Conservation (phyloP, 2,329 filamentous ascomycete genomes). For the Emmonsia crescens region DNA sequence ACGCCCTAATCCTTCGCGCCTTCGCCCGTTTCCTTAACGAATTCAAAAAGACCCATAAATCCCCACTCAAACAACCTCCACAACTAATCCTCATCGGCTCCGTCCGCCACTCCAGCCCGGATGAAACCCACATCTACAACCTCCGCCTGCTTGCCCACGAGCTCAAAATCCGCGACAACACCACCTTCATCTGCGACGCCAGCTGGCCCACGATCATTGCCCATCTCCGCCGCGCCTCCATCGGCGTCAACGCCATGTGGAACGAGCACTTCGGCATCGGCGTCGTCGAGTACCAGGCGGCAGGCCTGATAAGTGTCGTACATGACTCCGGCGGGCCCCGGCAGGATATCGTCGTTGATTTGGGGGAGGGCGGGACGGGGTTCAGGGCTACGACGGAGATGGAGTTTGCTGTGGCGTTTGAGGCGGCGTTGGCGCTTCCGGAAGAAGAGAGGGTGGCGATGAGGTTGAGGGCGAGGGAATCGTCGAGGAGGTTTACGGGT, state of each 20-base stretch:
- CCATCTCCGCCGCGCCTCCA: constrained; percentile 62
- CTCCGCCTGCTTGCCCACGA: constrained; percentile 78
- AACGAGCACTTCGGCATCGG: constrained; percentile 99
- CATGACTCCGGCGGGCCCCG: constrained; percentile 90
- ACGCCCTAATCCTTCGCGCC: constrained; percentile 71
- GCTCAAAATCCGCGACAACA: constrained; percentile 68
- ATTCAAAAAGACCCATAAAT: constrained; percentile 28
- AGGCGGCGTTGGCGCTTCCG: constrained; percentile 58
- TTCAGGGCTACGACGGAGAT: constrained; percentile 71
- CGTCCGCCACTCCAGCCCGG: constrained; percentile 58
- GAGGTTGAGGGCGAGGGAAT: constrained; percentile 62
- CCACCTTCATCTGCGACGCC: constrained; percentile 82
- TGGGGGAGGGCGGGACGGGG: constrained; percentile 69
- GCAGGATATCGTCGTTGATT: constrained; percentile 75
- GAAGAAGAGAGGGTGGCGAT: constrained; percentile 58
- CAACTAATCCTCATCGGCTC: constrained; percentile 76
- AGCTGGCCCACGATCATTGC: constrained; percentile 78
- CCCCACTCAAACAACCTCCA: constrained; percentile 26
- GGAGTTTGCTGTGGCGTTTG: constrained; percentile 73
- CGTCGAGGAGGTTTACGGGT: constrained; percentile 77
- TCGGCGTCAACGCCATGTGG: constrained; percentile 98
- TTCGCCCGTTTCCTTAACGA: constrained; percentile 65
- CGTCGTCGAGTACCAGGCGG: constrained; percentile 95
- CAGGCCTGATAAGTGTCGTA: constrained; percentile 83
- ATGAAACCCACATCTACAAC: constrained; percentile 61